phyloP scores from a whole-genome alignment of 2,329 filamentous ascomycete genomes.

The Paracorniculantispora psalliotae region DNA sequence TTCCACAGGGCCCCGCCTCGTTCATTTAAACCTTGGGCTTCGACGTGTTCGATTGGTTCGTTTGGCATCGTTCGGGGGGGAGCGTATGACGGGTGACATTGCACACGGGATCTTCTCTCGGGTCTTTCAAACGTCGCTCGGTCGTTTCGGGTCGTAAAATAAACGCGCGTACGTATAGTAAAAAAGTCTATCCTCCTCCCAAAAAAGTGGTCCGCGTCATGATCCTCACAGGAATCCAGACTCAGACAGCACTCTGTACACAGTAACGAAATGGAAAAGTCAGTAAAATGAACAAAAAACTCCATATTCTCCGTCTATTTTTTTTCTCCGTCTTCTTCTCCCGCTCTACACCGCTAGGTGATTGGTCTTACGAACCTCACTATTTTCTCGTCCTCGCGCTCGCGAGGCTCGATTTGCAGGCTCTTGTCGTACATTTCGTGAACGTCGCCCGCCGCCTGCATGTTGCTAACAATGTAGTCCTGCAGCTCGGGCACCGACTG shows the following conservation, averaged over 20 bases:
- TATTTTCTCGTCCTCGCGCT: slow-evolving; percentile 98
- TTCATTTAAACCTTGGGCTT: not conserved
- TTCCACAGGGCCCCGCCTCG: not conserved
- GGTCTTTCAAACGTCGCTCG: slow-evolving; percentile 1
- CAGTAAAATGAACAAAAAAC: slow-evolving; percentile 10
- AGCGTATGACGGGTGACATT: not conserved
- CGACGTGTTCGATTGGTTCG: not conserved
- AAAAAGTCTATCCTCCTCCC: slow-evolving; percentile 3
- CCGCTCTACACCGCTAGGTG: not conserved
- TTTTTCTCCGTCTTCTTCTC: not conserved
- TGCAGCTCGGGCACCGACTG: slow-evolving; percentile 88
- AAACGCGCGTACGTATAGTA: slow-evolving; percentile 8
- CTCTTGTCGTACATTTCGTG: slow-evolving; percentile 99
- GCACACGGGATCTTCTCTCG: not conserved
- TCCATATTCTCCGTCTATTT: not conserved
- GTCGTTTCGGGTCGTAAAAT: slow-evolving; percentile 8
- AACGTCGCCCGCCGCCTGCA: slow-evolving; percentile 91
- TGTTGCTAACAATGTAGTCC: slow-evolving; percentile 94
- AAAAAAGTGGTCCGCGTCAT: not conserved
- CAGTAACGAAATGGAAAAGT: slow-evolving; percentile 1
- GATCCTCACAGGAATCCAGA: slow-evolving; percentile 52
- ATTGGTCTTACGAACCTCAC: slow-evolving; percentile 68
- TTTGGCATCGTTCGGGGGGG: not conserved
- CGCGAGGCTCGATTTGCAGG: slow-evolving; percentile 84
- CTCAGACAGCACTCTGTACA: slow-evolving; percentile 52